These are phyloP conservation scores for Ustilago lituana DNA, from an alignment of 1,284 basidiomycete species.

Conservation along the genomic window DNA sequence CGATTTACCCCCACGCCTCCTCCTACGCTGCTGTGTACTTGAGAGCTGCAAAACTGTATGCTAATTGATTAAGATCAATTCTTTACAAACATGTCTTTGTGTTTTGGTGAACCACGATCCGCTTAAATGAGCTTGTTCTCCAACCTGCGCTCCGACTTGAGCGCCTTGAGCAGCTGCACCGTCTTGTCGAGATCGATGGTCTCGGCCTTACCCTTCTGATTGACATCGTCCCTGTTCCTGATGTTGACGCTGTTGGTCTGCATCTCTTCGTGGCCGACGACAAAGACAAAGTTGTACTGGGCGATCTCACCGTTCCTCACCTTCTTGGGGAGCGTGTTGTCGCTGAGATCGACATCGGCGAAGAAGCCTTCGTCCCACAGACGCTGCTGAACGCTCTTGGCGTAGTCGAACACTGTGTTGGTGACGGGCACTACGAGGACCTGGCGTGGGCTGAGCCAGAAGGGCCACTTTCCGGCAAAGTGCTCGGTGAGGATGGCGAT, in stretches of 20 bases:
- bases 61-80: too few species aligned
- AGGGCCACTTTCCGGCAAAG: conserved; percentile 98
- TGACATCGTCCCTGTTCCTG: conserved; percentile 73
- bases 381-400: conserved; percentile 78
- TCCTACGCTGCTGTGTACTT: too few species aligned
- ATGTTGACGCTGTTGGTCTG: conserved; percentile 88
- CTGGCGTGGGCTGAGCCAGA: conserved; percentile 97
- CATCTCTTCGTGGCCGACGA: conserved; percentile 93
- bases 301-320: conserved; percentile 71
- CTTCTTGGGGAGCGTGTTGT: conserved; percentile 95
- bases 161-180: conserved; percentile 33
- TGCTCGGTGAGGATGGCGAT: conserved; percentile 98
- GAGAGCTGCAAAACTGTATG: too few species aligned
- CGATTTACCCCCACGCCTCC: too few species aligned
- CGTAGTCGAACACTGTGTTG: conserved; percentile 85
- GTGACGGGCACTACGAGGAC: conserved; percentile 94
- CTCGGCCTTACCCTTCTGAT: conserved; percentile 63
- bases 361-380: conserved; percentile 80
- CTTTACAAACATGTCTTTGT: too few species aligned
- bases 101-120: too few species aligned
- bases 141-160: conserved; percentile 54
- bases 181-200: conserved; percentile 58
- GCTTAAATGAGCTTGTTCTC: conserved; percentile 54
- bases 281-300: conserved; percentile 92
- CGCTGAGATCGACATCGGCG: conserved; percentile 89